These are phyloP conservation scores for Exophiala sideris DNA, from an alignment of 2,329 filamentous ascomycete species.

Conservation along the genomic window DNA sequence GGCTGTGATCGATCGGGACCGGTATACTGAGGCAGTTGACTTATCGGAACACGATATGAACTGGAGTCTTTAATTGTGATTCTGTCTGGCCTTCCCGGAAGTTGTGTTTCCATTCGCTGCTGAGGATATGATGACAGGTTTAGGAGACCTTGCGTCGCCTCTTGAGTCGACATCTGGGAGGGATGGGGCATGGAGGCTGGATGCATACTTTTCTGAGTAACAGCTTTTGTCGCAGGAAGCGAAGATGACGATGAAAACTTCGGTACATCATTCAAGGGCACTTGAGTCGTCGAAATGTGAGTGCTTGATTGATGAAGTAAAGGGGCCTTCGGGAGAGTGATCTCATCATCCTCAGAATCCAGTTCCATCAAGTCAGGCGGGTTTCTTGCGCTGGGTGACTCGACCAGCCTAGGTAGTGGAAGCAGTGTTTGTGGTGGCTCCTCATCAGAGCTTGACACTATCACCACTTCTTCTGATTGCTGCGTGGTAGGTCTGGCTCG, in stretches of 20 bases:
- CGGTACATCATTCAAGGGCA: conserved; percentile 23
- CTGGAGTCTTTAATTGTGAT: conserved; percentile 30
- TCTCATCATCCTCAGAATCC: conserved; percentile 12
- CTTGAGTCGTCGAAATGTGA: conserved; percentile 14
- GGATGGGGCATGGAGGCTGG: conserved; percentile 28
- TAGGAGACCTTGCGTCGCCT: conserved; percentile 24
- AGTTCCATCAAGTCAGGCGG: not conserved
- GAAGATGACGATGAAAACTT: conserved; percentile 15
- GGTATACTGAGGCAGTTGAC: conserved; percentile 22
- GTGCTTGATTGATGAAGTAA: conserved; percentile 10
- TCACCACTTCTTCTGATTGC: not conserved
- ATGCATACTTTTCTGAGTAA: conserved; percentile 21
- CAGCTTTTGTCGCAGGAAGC: conserved; percentile 7
- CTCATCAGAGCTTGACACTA: not conserved
- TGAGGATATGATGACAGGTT: conserved; percentile 16
- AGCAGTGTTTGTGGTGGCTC: conserved; percentile 8
- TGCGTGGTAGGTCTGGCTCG: not conserved
- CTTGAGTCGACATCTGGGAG: conserved; percentile 29
- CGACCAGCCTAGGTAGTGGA: conserved; percentile 15
- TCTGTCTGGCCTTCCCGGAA: conserved; percentile 5
- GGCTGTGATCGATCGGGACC: conserved; percentile 10
- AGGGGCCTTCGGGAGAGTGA: conserved; percentile 7
- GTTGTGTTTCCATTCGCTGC: conserved; percentile 1
- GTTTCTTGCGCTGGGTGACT: not conserved
- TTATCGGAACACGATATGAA: conserved; percentile 17